These are phyloP conservation scores for Neofusicoccum laricinum DNA, from an alignment of 2,329 filamentous ascomycete genomes.

Conservation along the genomic window DNA sequence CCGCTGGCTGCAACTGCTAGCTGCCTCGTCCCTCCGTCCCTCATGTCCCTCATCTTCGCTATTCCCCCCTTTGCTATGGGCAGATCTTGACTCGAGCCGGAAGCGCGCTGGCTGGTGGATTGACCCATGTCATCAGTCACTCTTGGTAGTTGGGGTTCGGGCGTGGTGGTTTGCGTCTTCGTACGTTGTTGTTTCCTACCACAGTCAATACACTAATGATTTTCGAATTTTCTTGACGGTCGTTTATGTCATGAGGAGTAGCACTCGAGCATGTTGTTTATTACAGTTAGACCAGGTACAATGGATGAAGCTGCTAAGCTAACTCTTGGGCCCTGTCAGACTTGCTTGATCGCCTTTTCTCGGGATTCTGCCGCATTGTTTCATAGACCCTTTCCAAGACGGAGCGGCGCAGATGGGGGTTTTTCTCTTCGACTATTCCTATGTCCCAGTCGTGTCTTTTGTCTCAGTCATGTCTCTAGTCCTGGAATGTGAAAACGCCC, in stretches of 20 bases:
- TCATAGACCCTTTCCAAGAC: background rate
- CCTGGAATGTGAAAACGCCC: conserved; percentile 5
- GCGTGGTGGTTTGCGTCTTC: conserved; percentile 17
- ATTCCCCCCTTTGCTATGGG: conserved; percentile 16
- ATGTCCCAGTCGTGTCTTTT: background rate
- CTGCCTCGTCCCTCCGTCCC: background rate
- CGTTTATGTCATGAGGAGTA: conserved; percentile 15
- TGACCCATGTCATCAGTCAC: conserved; percentile 5
- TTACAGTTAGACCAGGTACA: conserved; percentile 15
- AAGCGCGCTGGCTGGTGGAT: background rate
- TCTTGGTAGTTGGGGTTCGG: conserved; percentile 17
- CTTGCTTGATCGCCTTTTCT: background rate
- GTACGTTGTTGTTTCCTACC: conserved; percentile 16
- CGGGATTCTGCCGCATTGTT: no score
- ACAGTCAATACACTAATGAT: conserved; percentile 18
- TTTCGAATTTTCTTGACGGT: conserved; percentile 16
- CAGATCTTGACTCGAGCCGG: conserved; percentile 3
- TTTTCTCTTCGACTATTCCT: background rate
- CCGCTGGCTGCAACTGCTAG: conserved; percentile 64
- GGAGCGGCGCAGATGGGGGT: background rate
- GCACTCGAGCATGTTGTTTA: conserved; percentile 11
- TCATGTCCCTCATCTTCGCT: conserved; percentile 10
- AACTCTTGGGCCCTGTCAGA: background rate
- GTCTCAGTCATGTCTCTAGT: background rate
- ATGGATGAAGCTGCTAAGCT: conserved; percentile 13